Evolutionary conservation across 345 rosid genomes (phyloP), one percentile per base, ranked within the genome.

Genomic region (Sapria himalayana): DNA sequence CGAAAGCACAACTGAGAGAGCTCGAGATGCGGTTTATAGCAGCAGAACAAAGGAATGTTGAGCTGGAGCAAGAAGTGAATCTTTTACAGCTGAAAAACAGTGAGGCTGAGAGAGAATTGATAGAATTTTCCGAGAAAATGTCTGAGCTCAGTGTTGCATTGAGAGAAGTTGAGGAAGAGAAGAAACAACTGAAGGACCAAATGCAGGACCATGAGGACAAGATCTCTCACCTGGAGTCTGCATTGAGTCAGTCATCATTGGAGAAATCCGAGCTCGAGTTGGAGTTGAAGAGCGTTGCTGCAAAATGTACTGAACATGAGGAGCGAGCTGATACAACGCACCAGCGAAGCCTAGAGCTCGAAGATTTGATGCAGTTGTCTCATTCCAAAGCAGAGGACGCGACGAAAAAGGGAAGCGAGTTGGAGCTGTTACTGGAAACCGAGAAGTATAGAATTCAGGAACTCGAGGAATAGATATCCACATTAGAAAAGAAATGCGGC

Each of bases 381-480:
- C 63, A 70, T 57, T 70, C 92, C 55, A 78, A 74, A 51, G 64
- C 59, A 43, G 85, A 75, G 58, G 89, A 66, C 32, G 60, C 93
- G 20, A 71, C 67, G 13, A 78, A 78, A 56, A 84, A 55, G 66
- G 69, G 57, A 15, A 70, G 52, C 41, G 96, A 91, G 57, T 54
- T 91, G 56, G 93, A 75, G 54, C 59, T 91, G 78, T 58, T 91
- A 34, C 96, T 84, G 15, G 81, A 78, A 65, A 66, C 99, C n/a
- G 89, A 77, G 57, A 84, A 80, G 41, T 64, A 62, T 57, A 73
- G 82, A 61, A 91, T 75, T 51, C 89, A 78, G 59, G 96, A 91
- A 55, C 94, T 80, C 45, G 94, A 78, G 56, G 94, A 80, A 56
- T 92, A 78, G 58, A 45, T 73, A 38, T 53, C 65, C 49, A 31